These are phyloP conservation scores for Hemileia vastatrix DNA, from an alignment of 1,284 basidiomycete species.

Conservation along the genomic window DNA sequence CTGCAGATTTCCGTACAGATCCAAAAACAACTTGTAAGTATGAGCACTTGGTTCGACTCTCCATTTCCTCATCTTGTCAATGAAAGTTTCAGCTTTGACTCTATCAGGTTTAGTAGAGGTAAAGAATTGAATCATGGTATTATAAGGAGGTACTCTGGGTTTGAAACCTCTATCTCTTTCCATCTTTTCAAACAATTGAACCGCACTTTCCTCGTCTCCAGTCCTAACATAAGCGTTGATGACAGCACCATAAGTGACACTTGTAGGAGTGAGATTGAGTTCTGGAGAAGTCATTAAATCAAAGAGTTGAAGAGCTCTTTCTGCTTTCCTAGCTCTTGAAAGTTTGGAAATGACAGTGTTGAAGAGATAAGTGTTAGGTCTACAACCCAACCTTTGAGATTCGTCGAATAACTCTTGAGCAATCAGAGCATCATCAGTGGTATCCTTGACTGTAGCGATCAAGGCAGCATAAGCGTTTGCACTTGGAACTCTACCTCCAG, in stretches of 20 bases:
- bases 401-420: constrained; percentile 42
- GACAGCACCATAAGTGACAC: constrained; percentile 89
- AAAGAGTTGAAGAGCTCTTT: constrained; percentile 39
- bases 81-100: constrained; percentile 64
- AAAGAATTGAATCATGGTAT: constrained; percentile 98
- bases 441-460: constrained; percentile 40
- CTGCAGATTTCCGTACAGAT: constrained; percentile 50
- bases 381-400: constrained; percentile 36
- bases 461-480: constrained; percentile 39
- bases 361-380: constrained; percentile 38
- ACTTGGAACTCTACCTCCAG: constrained; percentile 33
- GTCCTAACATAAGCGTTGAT: constrained; percentile 85
- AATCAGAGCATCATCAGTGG: constrained; percentile 42
- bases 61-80: constrained; percentile 57
- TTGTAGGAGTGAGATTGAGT: constrained; percentile 57
- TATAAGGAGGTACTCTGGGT: constrained; percentile 84
- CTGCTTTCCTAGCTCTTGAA: constrained; percentile 39
- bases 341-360: constrained; percentile 44
- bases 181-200: constrained; percentile 69
- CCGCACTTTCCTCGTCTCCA: constrained; percentile 75
- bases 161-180: constrained; percentile 60
- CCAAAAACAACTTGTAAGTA: constrained; percentile 55
- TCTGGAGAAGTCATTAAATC: constrained; percentile 30
- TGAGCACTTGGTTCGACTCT: constrained; percentile 68
- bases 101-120: constrained; percentile 68